Evolutionary conservation across 441 rosid species (phyloP).

Genomic region (Pelargonium fulgidum): DNA sequence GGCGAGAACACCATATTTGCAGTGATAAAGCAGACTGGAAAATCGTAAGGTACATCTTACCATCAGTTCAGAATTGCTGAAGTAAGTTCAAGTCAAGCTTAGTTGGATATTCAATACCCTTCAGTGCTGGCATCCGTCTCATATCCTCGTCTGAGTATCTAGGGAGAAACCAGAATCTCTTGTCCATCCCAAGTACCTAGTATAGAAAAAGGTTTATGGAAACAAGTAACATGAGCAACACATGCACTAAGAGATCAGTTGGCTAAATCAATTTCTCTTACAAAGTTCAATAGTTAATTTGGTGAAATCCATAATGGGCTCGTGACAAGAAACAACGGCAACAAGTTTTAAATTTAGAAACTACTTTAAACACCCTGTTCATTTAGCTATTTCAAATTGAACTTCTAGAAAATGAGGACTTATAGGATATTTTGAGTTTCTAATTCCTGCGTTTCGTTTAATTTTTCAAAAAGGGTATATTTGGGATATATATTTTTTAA

Average conservation of each 20-base stretch:
- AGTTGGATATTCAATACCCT: slow-evolving; percentile 53
- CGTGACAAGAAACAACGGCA: background rate
- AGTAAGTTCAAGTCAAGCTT: slow-evolving; percentile 30
- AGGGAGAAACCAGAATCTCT: slow-evolving; percentile 74
- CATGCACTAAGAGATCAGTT: background rate
- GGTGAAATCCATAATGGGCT: background rate
- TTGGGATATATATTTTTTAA: no score
- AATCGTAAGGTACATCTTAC: no score
- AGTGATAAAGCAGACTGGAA: no score
- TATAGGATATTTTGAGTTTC: no score
- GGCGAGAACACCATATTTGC: no score
- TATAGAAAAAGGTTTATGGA: background rate
- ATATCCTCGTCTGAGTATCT: slow-evolving; percentile 60
- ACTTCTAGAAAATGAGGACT: no score
- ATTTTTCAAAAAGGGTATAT: no score
- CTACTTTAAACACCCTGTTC: no score
- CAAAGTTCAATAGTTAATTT: background rate
- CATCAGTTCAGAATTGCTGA: slow-evolving; percentile 14
- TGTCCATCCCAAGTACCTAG: slow-evolving; percentile 77
- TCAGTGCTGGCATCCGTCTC: slow-evolving; percentile 46
- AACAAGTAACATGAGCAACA: slow-evolving; percentile 2
- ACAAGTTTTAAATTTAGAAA: no score
- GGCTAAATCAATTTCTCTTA: no score
- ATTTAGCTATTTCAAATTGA: no score
- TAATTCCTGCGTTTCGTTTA: background rate